Percentiles rank a stretch among this genome's conserved stretches.
Evolutionary conservation across 1,284 basidiomycete species (phyloP).

Genomic region (Fomitopsis palustris): DNA sequence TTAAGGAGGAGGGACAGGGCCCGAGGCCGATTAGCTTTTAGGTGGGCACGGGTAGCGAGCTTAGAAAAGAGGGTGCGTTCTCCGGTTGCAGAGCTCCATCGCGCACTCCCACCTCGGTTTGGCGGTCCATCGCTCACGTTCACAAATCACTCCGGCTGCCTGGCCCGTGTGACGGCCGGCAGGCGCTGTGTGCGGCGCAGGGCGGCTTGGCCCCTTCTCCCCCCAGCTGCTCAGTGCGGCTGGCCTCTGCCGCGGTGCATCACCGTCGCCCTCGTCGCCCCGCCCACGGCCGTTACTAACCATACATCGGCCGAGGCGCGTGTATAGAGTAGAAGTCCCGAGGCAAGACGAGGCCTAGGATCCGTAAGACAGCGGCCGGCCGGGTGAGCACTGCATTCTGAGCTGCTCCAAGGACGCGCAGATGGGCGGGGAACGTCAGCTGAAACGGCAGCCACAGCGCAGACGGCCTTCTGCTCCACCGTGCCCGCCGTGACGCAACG

Average conservation of each 20-base stretch:
- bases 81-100: constrained; percentile 6
- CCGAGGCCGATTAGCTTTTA: constrained; percentile 6
- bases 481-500: constrained; percentile 1
- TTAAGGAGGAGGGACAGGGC: not conserved
- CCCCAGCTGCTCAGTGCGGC: not conserved
- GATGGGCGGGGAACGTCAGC: not conserved
- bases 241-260: not conserved
- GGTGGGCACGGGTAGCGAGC: not conserved
- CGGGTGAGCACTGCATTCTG: not conserved
- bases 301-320: too few relatives aligned
- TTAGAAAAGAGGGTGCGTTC: constrained; percentile 8
- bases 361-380: too few relatives aligned
- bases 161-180: not conserved
- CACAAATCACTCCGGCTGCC: not conserved
- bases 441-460: not conserved
- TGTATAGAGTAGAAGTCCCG: too few relatives aligned
- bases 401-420: not conserved
- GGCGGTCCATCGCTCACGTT: not conserved
- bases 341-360: too few relatives aligned
- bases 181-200: not conserved
- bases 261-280: too few relatives aligned
- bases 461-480: not conserved
- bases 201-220: not conserved
- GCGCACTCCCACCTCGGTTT: constrained; percentile 1
- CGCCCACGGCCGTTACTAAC: too few relatives aligned